Percentiles rank a stretch among this genome's conserved stretches.
phyloP scores from a whole-genome alignment of 805 yeast genomes.

The Cyberlindnera maritima region DNA sequence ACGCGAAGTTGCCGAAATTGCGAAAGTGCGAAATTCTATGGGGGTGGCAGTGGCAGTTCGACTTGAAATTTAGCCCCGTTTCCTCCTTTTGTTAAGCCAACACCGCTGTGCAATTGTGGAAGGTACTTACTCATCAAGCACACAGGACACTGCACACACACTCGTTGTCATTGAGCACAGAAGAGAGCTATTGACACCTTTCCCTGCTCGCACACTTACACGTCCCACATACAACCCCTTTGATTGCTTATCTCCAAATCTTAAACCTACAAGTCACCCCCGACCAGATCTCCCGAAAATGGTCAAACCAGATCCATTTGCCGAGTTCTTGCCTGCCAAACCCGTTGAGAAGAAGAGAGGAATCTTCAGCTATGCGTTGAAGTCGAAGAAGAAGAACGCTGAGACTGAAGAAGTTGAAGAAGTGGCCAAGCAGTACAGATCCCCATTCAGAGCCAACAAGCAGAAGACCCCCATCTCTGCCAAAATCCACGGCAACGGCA shows the following conservation, averaged over 20 bases:
- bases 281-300: neutral
- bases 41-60: neutral
- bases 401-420: constrained; percentile 4
- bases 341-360: constrained; percentile 17
- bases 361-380: constrained; percentile 19
- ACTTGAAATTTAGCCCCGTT: neutral
- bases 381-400: constrained; percentile 9
- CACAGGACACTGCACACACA: too few species aligned
- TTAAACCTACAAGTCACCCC: neutral
- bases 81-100: too few species aligned
- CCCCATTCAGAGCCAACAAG: constrained; percentile 19
- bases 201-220: too few species aligned
- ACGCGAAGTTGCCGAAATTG: too few species aligned
- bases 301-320: constrained; percentile 18
- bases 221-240: too few species aligned
- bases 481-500: neutral
- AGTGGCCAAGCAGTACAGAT: constrained; percentile 8
- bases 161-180: neutral
- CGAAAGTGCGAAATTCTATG: neutral
- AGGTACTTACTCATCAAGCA: too few species aligned
- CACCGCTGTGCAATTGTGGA: too few species aligned
- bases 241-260: neutral
- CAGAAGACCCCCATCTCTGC: constrained; percentile 3
- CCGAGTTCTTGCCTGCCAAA: constrained; percentile 8
- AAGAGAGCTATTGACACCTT: neutral